Evolutionary conservation across 2,329 filamentous ascomycete species (phyloP), one percentile per base, ranked within the genome.

Genomic region (Talaromyces piceae): DNA sequence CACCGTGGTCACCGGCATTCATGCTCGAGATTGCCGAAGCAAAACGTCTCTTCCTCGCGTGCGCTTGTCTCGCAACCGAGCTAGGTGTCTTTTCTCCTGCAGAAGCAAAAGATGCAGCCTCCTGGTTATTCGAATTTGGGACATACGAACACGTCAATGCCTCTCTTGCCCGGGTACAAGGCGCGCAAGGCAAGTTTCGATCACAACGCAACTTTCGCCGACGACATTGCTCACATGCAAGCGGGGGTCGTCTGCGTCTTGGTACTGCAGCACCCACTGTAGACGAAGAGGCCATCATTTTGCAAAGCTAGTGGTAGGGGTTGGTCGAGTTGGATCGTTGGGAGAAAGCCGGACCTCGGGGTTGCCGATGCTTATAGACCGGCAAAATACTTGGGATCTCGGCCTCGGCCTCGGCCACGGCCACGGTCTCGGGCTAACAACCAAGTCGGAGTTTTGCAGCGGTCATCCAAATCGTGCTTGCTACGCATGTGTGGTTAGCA

Each of bases 191-290:
- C 13, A 58, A 48, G 30, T 55, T 53, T 16, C 57, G 62, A 50
- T 65, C 62, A 46, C 63, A 65, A 26, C 59, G 58, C 25, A 65
- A 56, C 52, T 65, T 65, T 44, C 62, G 61, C 9, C 55, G 58
- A 23, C 62, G 62, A 41, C 63, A 65, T 50, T 60, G 61, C 45
- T 61, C 58, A 50, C 62, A 65, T 1, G 62, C 57, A 18, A 60
- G 56, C 11, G 60, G 58, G 5, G 61, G 61, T 4, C 62, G 62
- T 12, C 61, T 57, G 47, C 62, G 61, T 48, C 63, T 64, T 27
- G 57, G 58, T n/a, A 56, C 53, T 45, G 39, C 20, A 16, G 39
- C n/a, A 2, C 25, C 39, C 23, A 25, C n/a, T 43, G 39, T 6
- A 9, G 20, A 12, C 22, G 20, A 25, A 43, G 39, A 25, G n/a